phyloP scores from a whole-genome alignment of 768 basidiomycete genomes.

The Kwoniella heveanensis region DNA sequence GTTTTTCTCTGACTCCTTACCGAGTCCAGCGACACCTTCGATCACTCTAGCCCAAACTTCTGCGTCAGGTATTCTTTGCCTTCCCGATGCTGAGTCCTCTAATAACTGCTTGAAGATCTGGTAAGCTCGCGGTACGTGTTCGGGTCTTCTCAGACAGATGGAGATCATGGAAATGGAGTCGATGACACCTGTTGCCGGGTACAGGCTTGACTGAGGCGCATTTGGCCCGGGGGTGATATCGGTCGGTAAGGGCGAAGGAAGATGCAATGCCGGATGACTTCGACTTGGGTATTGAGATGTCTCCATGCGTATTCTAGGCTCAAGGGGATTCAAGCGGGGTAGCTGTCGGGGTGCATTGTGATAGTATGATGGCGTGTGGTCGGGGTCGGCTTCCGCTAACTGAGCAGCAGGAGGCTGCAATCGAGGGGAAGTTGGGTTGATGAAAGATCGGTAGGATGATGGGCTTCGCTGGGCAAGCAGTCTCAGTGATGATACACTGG shows the following conservation, averaged over 20 bases:
- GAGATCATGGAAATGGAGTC: conserved; percentile 51
- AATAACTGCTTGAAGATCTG: conserved; percentile 51
- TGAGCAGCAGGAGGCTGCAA: conserved; percentile 37
- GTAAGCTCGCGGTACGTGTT: conserved; percentile 48
- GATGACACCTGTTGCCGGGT: conserved; percentile 48
- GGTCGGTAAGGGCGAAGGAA: conserved; percentile 39
- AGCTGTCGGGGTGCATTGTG: conserved; percentile 17
- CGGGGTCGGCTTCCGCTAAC: conserved; percentile 31
- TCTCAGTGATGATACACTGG: neutral
- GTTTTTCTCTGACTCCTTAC: conserved; percentile 57
- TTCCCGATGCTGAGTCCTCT: conserved; percentile 30
- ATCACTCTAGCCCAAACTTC: conserved; percentile 48
- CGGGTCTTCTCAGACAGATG: conserved; percentile 49
- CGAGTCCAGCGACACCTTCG: conserved; percentile 39
- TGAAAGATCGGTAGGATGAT: conserved; percentile 17
- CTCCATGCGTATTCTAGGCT: conserved; percentile 19
- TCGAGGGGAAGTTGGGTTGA: conserved; percentile 22
- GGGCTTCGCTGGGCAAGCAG: neutral
- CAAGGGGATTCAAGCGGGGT: conserved; percentile 24
- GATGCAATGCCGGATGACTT: conserved; percentile 18
- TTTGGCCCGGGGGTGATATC: conserved; percentile 20
- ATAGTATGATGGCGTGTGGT: conserved; percentile 24
- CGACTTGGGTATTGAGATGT: conserved; percentile 20
- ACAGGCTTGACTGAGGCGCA: conserved; percentile 33
- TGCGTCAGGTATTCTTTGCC: conserved; percentile 36